Conservation (phyloP, 768 basidiomycete species). For the Pisolithus orientalis region DNA sequence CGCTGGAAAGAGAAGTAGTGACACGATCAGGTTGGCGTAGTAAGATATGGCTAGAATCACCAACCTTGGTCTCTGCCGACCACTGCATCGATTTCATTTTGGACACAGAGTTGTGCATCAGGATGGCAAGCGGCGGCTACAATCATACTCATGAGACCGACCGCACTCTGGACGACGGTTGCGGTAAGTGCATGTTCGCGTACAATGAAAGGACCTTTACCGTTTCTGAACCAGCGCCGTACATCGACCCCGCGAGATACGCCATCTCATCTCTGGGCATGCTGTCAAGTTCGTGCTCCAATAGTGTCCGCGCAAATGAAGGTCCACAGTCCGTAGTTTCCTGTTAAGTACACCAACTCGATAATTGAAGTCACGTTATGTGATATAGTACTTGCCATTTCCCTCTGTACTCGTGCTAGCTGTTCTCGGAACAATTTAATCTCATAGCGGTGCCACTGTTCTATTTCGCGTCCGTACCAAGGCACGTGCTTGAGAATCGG, state of each 20-base stretch:
- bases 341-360: background rate
- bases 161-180: slow-evolving; percentile 31
- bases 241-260: slow-evolving; percentile 54
- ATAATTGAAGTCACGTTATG: background rate
- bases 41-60: background rate
- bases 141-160: slow-evolving; percentile 44
- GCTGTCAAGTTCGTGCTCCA: slow-evolving; percentile 38
- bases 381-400: slow-evolving; percentile 29
- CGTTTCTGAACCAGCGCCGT: slow-evolving; percentile 55
- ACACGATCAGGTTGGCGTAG: background rate
- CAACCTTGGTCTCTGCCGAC: slow-evolving; percentile 34
- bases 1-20: slow-evolving; percentile 12
- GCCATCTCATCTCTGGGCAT: slow-evolving; percentile 48
- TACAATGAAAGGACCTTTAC: slow-evolving; percentile 7
- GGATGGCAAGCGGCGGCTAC: slow-evolving; percentile 52
- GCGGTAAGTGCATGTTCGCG: background rate
- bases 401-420: slow-evolving; percentile 36
- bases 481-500: slow-evolving; percentile 42
- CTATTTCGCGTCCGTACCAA: slow-evolving; percentile 47
- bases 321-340: slow-evolving; percentile 3
- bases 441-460: slow-evolving; percentile 46
- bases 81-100: slow-evolving; percentile 47
- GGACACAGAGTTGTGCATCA: slow-evolving; percentile 41
- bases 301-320: slow-evolving; percentile 47
- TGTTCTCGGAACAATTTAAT: slow-evolving; percentile 44